Evolutionary conservation across 345 rosid species (phyloP).

Genomic region (Eucalyptus marginata): DNA sequence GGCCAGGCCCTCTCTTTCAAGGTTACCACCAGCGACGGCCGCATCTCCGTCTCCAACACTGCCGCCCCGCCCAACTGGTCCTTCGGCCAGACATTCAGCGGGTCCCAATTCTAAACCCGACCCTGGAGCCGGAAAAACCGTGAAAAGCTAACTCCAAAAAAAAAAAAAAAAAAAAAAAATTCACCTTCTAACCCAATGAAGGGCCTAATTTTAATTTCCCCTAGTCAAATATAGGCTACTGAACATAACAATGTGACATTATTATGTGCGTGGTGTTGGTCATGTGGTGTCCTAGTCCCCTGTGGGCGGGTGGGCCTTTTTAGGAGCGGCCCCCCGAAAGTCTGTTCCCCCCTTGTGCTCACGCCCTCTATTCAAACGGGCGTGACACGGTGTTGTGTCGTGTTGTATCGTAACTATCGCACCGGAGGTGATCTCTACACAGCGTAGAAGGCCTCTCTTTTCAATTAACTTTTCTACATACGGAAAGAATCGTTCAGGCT

Average conservation of each 20-base stretch:
- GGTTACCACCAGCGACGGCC: slow-evolving; percentile 49
- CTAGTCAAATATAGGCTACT: background rate
- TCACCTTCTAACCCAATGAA: background rate
- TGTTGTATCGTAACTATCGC: background rate
- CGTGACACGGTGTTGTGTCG: accelerated
- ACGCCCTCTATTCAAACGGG: background rate
- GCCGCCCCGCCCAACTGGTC: slow-evolving; percentile 38
- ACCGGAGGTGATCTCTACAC: background rate
- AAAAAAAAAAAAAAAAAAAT: too few relatives aligned
- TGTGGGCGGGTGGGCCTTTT: background rate
- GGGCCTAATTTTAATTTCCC: background rate
- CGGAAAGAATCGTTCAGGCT: background rate
- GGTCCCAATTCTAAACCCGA: slow-evolving; percentile 24
- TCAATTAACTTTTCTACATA: background rate
- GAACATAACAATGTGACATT: background rate
- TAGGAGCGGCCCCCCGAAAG: background rate
- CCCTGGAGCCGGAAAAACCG: background rate
- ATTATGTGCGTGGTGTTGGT: background rate
- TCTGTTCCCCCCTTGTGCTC: background rate
- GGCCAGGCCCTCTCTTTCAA: slow-evolving; percentile 50
- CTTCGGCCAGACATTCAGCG: slow-evolving; percentile 47
- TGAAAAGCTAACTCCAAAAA: background rate
- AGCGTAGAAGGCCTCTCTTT: background rate
- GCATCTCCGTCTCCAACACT: slow-evolving; percentile 16
- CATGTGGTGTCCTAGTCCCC: background rate